Evolutionary conservation across 1,284 basidiomycete genomes (phyloP), one percentile per base, ranked within the genome.

Genomic region (Prillingera fragicola): DNA sequence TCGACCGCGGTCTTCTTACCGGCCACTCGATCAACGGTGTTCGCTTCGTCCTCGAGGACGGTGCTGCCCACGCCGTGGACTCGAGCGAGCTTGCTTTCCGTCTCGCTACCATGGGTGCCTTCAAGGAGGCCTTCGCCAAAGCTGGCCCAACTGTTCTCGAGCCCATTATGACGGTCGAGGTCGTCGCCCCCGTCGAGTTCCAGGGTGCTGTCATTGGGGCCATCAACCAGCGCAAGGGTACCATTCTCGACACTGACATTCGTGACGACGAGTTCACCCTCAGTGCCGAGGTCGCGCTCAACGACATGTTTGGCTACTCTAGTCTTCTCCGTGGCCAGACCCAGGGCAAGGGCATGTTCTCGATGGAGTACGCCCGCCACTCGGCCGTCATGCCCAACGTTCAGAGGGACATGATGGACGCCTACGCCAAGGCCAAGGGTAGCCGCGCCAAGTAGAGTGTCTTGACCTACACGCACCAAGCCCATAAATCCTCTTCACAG

Each of bases 301-400:
- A 94, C 71, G 94, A 98, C 65, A 98, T 99, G 95, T 98, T 98
- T 69, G 94, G 94, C 24, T 98, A 94, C 68, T 91, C 88, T 22
- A 87, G 82, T 62, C 85, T 87, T 59, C 75, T 98, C 40, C 82
- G 95, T 49, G 94, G 94, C 5, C 81, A 83, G 54, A 98, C 94
- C 0, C 94, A 98, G 74, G 90, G 91, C 63, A 96, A 96, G 75
- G 90, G 85, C 73, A 87, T 91, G 73, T 94, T 92, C 66, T 87
- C 85, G 54, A 96, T 96, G 91, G 90, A 94, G 70, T 95, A 94
- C 73, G 88, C 87, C 81, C 78, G 72, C 26, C 87, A 96, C 65
- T 74, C 80, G 66, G 86, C 90, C 12, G 91, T 95, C n/a, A 74
- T 96, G 60, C 85, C 87, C 17, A 83, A 86, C 61, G 72, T 91